Percentiles rank a stretch among this genome's conserved stretches.
Evolutionary conservation across 2,329 filamentous ascomycete species (phyloP).

Genomic region (Epichloe amarillans): DNA sequence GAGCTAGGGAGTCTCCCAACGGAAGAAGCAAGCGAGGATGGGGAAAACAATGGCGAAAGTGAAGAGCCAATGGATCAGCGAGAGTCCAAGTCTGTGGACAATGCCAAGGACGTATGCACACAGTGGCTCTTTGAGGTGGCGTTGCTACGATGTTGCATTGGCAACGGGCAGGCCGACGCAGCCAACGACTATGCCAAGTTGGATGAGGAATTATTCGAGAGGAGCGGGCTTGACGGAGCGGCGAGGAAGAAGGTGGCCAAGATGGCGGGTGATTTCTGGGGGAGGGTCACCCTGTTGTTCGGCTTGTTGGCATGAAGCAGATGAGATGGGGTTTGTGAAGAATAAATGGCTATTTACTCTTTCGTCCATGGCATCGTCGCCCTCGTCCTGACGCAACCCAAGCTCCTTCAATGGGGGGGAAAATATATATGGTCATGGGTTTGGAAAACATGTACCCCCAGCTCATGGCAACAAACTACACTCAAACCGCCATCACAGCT

Average conservation of each 20-base stretch:
- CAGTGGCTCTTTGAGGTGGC: slow-evolving; percentile 51
- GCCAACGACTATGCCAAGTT: slow-evolving; percentile 28
- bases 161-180: slow-evolving; percentile 11
- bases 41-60: background rate
- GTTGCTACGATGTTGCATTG: slow-evolving; percentile 35
- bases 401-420: no score
- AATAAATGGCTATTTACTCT: background rate
- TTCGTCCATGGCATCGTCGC: no score
- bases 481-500: slow-evolving; percentile 44
- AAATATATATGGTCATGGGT: no score
- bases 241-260: slow-evolving; percentile 43
- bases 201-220: slow-evolving; percentile 30
- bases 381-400: no score
- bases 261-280: slow-evolving; percentile 64
- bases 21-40: background rate
- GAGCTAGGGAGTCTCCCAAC: slow-evolving; percentile 21
- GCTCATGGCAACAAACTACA: no score
- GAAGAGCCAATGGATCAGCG: background rate
- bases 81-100: slow-evolving; percentile 11
- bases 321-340: background rate
- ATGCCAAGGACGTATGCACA: slow-evolving; percentile 32
- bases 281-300: slow-evolving; percentile 71
- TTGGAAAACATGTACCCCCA: no score
- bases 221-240: slow-evolving; percentile 35
- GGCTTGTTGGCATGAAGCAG: slow-evolving; percentile 47